phyloP scores from a whole-genome alignment of 169 alveolate genomes.

The Theileria parva region DNA sequence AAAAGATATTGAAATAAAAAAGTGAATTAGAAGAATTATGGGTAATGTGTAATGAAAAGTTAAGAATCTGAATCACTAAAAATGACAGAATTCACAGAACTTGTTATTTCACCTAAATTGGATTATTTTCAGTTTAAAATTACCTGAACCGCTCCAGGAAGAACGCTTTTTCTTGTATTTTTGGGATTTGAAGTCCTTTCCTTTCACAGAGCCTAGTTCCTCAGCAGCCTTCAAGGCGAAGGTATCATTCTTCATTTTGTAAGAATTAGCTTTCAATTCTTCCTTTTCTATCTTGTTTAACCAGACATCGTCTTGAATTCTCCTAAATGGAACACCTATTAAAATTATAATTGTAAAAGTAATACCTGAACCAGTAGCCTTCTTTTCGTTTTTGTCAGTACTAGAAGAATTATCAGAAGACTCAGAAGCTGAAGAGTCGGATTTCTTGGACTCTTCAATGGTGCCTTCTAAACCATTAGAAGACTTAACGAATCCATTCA shows the following conservation, averaged over 20 bases:
- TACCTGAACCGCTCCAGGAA: slow-evolving; percentile 82
- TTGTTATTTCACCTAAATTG: slow-evolving; percentile 49
- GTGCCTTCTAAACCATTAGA: background rate
- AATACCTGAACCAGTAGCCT: slow-evolving; percentile 16
- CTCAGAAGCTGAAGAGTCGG: background rate
- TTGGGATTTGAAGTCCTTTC: slow-evolving; percentile 79
- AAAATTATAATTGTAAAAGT: background rate
- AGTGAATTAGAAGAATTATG: background rate
- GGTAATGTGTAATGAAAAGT: background rate
- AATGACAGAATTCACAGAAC: slow-evolving; percentile 42
- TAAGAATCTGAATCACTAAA: slow-evolving; percentile 59
- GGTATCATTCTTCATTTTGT: slow-evolving; percentile 42
- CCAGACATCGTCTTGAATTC: slow-evolving; percentile 62
- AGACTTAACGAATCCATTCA: background rate
- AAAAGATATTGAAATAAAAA: background rate
- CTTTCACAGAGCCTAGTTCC: slow-evolving; percentile 70
- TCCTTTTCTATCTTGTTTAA: slow-evolving; percentile 52
- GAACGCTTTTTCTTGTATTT: slow-evolving; percentile 81
- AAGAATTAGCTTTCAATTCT: slow-evolving; percentile 51
- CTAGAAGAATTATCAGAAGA: background rate
- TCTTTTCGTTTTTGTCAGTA: slow-evolving; percentile 5
- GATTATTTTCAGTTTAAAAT: background rate
- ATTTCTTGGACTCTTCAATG: background rate
- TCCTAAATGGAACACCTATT: slow-evolving; percentile 42
- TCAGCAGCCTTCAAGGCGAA: slow-evolving; percentile 59